Conservation (phyloP, 2,329 filamentous ascomycete genomes). For the Fragosphaeria purpurea region DNA sequence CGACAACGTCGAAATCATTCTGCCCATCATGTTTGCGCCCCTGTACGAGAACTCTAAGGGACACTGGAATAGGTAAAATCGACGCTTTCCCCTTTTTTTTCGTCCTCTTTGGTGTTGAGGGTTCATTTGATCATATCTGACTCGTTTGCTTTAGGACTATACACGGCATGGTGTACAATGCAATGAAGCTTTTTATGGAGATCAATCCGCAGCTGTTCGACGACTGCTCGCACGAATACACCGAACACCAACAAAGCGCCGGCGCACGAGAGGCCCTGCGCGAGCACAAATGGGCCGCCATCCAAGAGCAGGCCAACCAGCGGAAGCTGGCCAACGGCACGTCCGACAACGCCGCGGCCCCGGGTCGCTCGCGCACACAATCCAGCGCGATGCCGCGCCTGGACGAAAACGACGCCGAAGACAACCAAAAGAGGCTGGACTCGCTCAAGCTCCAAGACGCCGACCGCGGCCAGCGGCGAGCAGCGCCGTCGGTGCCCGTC, state of each 20-base stretch:
- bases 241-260: slow-evolving; percentile 87
- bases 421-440: slow-evolving; percentile 79
- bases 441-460: slow-evolving; percentile 84
- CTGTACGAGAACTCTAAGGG: slow-evolving; percentile 98
- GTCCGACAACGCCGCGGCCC: slow-evolving; percentile 22
- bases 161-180: slow-evolving; percentile 99
- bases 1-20: slow-evolving; percentile 96
- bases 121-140: neutral
- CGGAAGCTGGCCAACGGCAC: slow-evolving; percentile 40
- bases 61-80: slow-evolving; percentile 85
- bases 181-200: slow-evolving; percentile 99
- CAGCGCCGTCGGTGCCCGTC: slow-evolving; percentile 20
- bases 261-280: slow-evolving; percentile 73
- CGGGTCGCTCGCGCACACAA: slow-evolving; percentile 24
- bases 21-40: slow-evolving; percentile 98
- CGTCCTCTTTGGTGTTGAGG: no score
- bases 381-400: slow-evolving; percentile 37
- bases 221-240: slow-evolving; percentile 97
- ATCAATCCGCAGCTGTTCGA: slow-evolving; percentile 98
- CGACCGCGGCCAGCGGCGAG: slow-evolving; percentile 45
- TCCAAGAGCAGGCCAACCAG: slow-evolving; percentile 69
- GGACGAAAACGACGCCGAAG: slow-evolving; percentile 76
- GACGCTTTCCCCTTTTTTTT: neutral
- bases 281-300: slow-evolving; percentile 79
- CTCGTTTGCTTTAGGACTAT: slow-evolving; percentile 59